Evolutionary conservation across 1,284 basidiomycete species (phyloP), one percentile per base, ranked within the genome.

Genomic region (Naganishia sp.): DNA sequence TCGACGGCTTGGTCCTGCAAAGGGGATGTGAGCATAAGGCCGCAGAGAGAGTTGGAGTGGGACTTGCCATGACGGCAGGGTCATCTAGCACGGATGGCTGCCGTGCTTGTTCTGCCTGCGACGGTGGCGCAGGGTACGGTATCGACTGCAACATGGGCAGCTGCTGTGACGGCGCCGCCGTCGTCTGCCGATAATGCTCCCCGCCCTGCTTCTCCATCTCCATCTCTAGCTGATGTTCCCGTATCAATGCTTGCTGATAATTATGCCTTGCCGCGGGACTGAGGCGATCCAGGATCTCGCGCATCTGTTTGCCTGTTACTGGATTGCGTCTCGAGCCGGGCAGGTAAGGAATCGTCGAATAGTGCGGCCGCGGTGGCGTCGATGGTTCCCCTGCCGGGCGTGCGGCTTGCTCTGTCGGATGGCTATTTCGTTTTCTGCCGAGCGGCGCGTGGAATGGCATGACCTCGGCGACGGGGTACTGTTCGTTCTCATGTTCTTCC

Each of bases 1-100:
- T 74, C 69, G 0, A 78, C 76, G 0, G 77, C 75, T 54, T 77
- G 75, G 65, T 80, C 78, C 77, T 79, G 64, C n/a, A 16, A 10
- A 44, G 45, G 10, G 13, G 7, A 15, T 43, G 59, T 52, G 2
- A 52, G 59, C 48, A 18, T 15, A 11, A 10, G 43, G 11, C 16
- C 15, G 28, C 28, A n/a, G 0, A 25, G 15, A 7, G 49, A 1
- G 5, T 25, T 18, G 6, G 42, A 9, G 44, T 11, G n/a, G n/a
- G 21, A 72, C 75, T 68, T 60, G 75, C 76, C 70, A 79, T 70
- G 39, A 75, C 61, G 60, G 77, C 76, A 9, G 76, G 77, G 64
- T 77, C 75, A 39, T 78, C 75, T 21, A 67, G 45, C 28, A 67
- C 46, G 11, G 66, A 57, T 21, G 60, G 42, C 43, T 64, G 52